phyloP scores from a whole-genome alignment of 495 filamentous ascomycete species.

The Glutinoglossum americanum region DNA sequence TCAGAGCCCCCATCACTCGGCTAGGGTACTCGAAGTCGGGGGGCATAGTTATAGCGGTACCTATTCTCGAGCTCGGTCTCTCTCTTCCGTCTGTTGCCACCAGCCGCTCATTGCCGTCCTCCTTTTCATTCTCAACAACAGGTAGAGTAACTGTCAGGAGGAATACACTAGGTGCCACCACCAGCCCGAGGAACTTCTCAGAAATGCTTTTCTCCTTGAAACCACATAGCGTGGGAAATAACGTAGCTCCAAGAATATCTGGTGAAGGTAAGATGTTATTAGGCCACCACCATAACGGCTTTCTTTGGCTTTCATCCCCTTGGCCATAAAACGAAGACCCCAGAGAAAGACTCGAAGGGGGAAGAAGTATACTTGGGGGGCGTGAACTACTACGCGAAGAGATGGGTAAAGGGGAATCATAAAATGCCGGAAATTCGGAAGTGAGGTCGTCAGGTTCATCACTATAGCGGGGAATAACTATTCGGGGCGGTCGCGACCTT shows the following conservation, averaged over 20 bases:
- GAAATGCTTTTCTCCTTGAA: slow-evolving; percentile 58
- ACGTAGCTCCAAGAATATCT: slow-evolving; percentile 41
- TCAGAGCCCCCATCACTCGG: neutral
- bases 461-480: neutral
- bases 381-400: slow-evolving; percentile 14
- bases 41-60: neutral
- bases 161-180: slow-evolving; percentile 77
- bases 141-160: slow-evolving; percentile 82
- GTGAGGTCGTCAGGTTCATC: neutral
- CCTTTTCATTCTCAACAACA: slow-evolving; percentile 48
- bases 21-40: neutral
- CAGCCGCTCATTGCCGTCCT: slow-evolving; percentile 19
- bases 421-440: slow-evolving; percentile 25
- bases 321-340: slow-evolving; percentile 19
- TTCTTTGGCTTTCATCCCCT: slow-evolving; percentile 6
- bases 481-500: neutral
- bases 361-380: slow-evolving; percentile 30
- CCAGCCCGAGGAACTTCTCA: slow-evolving; percentile 55
- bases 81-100: neutral
- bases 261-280: slow-evolving; percentile 40
- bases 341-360: slow-evolving; percentile 29
- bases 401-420: slow-evolving; percentile 18
- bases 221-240: slow-evolving; percentile 71
- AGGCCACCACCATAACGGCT: slow-evolving; percentile 10
- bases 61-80: neutral